phyloP scores from a whole-genome alignment of 2,329 filamentous ascomycete species.

The Fusarium solani-melongenae region DNA sequence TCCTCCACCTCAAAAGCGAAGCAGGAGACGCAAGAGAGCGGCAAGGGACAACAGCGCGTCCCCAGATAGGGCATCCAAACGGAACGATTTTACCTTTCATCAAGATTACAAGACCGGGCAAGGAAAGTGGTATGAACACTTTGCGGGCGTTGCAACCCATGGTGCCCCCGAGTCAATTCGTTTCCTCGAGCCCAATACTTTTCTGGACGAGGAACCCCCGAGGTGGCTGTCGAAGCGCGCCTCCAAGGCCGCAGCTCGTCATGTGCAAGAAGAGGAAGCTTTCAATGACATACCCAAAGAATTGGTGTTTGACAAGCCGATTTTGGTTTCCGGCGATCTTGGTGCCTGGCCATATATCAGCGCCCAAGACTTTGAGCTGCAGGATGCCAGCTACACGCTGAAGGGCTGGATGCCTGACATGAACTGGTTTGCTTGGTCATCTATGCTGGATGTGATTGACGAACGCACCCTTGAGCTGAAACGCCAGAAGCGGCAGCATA shows the following conservation, averaged over 20 bases:
- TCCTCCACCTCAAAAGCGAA: slow-evolving; percentile 36
- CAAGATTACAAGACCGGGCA: slow-evolving; percentile 24
- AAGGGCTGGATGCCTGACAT: slow-evolving; percentile 57
- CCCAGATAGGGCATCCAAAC: slow-evolving; percentile 10
- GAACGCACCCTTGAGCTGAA: slow-evolving; percentile 33
- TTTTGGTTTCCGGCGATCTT: slow-evolving; percentile 37
- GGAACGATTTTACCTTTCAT: slow-evolving; percentile 19
- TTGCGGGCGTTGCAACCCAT: slow-evolving; percentile 20
- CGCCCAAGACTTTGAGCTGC: slow-evolving; percentile 49
- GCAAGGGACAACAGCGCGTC: neutral
- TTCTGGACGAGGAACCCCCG: slow-evolving; percentile 47
- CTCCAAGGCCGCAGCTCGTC: slow-evolving; percentile 8
- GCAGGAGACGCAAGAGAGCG: slow-evolving; percentile 31
- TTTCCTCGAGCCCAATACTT: slow-evolving; percentile 57
- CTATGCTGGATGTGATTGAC: slow-evolving; percentile 44
- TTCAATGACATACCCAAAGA: neutral
- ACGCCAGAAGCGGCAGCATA: slow-evolving; percentile 16
- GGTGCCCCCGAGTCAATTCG: slow-evolving; percentile 40
- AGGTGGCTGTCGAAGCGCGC: slow-evolving; percentile 7
- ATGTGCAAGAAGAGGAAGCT: slow-evolving; percentile 14
- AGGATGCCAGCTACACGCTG: slow-evolving; percentile 54
- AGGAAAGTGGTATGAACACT: slow-evolving; percentile 31
- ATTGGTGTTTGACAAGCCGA: slow-evolving; percentile 34
- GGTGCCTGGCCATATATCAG: slow-evolving; percentile 49
- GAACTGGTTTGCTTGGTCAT: slow-evolving; percentile 50